Conservation (phyloP, 371 early-diverging fungal genomes). For the Mucor indicus region DNA sequence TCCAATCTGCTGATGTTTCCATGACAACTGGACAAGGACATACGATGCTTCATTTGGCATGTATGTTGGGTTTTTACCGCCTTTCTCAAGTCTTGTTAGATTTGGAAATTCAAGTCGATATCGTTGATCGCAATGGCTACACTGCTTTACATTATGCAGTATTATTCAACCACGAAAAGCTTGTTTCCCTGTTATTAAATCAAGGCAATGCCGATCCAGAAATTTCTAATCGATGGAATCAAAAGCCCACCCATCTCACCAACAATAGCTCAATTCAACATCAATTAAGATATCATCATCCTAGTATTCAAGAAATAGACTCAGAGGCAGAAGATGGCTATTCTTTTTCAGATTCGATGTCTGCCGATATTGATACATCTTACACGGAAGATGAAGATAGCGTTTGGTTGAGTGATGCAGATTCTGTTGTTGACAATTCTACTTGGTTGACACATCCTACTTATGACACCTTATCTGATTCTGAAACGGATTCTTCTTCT, state of each 20-base stretch:
- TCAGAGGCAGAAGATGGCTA: slow-evolving; percentile 13
- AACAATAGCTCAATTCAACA: slow-evolving; percentile 12
- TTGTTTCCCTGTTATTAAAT: slow-evolving; percentile 23
- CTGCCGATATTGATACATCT: slow-evolving; percentile 37
- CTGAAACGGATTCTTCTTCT: background rate
- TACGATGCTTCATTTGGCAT: slow-evolving; percentile 44
- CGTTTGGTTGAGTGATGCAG: slow-evolving; percentile 23
- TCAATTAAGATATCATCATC: slow-evolving; percentile 12
- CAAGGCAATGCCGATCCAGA: slow-evolving; percentile 27
- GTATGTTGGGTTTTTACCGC: slow-evolving; percentile 33
- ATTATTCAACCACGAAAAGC: slow-evolving; percentile 16
- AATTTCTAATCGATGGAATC: slow-evolving; percentile 23
- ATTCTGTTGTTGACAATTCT: slow-evolving; percentile 1
- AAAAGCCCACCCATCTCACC: slow-evolving; percentile 29
- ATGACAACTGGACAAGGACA: slow-evolving; percentile 37
- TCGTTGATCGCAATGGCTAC: slow-evolving; percentile 29
- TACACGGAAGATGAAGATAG: slow-evolving; percentile 24
- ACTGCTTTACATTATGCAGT: slow-evolving; percentile 22
- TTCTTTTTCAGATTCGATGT: slow-evolving; percentile 26
- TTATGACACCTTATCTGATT: no score
- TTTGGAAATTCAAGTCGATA: slow-evolving; percentile 28
- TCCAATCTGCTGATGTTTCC: slow-evolving; percentile 31
- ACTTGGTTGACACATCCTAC: slow-evolving; percentile 31
- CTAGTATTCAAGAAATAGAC: slow-evolving; percentile 5
- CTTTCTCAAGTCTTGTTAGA: slow-evolving; percentile 24